Percentiles rank a stretch among this genome's conserved stretches.
phyloP scores from a whole-genome alignment of 768 basidiomycete genomes.

The Austroboletus festivus region DNA sequence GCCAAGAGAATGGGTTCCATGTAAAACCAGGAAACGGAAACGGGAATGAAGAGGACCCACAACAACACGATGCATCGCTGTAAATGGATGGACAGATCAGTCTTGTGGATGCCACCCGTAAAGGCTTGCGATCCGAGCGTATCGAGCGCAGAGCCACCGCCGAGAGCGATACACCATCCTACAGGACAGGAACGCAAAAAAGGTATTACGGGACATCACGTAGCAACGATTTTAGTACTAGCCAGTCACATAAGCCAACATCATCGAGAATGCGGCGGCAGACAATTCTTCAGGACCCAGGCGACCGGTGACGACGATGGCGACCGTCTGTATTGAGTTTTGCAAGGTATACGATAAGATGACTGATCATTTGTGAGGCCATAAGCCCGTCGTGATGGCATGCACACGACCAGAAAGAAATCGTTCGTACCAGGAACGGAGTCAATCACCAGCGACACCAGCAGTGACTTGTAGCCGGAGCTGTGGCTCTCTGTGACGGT shows the following conservation, averaged over 20 bases:
- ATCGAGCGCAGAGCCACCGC: constrained; percentile 73
- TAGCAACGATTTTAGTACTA: constrained; percentile 38
- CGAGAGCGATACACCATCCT: constrained; percentile 78
- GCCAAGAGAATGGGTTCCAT: constrained; percentile 59
- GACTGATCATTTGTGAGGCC: constrained; percentile 45
- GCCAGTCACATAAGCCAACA: constrained; percentile 79
- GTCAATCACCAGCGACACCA: constrained; percentile 50
- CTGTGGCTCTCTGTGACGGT: constrained; percentile 6
- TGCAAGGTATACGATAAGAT: constrained; percentile 70
- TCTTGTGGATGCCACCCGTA: constrained; percentile 54
- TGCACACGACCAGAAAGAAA: background rate
- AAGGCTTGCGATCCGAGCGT: constrained; percentile 77
- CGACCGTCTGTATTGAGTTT: constrained; percentile 70
- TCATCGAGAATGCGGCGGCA: constrained; percentile 67
- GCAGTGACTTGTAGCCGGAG: constrained; percentile 34
- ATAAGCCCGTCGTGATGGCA: background rate
- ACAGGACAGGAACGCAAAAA: constrained; percentile 25
- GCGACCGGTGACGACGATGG: constrained; percentile 61
- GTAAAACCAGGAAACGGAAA: constrained; percentile 60
- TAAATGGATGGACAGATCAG: constrained; percentile 70
- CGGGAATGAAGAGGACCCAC: constrained; percentile 64
- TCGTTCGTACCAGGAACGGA: constrained; percentile 51
- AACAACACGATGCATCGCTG: constrained; percentile 67
- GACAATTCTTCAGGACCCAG: constrained; percentile 72
- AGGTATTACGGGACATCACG: constrained; percentile 50